These are phyloP conservation scores for Saturnispora sekii DNA, from an alignment of 805 yeast species.

Conservation along the genomic window DNA sequence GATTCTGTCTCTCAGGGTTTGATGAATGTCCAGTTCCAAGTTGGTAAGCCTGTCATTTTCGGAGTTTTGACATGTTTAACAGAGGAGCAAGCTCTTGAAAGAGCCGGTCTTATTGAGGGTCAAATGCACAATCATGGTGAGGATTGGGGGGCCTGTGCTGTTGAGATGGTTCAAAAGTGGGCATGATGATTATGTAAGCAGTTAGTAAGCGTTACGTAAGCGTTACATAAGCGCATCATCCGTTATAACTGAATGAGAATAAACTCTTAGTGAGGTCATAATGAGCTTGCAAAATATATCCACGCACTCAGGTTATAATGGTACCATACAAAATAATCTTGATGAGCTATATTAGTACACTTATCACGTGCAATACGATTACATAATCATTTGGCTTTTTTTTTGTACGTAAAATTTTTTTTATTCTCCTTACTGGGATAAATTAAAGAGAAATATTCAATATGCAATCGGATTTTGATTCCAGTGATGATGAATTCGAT, in stretches of 20 bases:
- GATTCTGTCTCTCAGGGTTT: constrained; percentile 79
- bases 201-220: background rate
- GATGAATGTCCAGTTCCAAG: constrained; percentile 67
- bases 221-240: background rate
- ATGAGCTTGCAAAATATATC: background rate
- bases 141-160: constrained; percentile 99
- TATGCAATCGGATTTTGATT: constrained; percentile 4
- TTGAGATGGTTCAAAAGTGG: constrained; percentile 70
- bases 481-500: constrained; percentile 4
- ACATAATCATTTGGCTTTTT: background rate
- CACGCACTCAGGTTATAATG: background rate
- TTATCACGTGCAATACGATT: no score
- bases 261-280: background rate
- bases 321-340: no score
- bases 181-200: background rate
- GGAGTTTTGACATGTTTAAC: constrained; percentile 91
- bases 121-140: constrained; percentile 92
- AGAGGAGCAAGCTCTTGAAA: constrained; percentile 84
- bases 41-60: constrained; percentile 75
- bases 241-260: no score
- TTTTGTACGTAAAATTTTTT: background rate
- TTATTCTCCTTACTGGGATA: background rate
- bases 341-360: no score
- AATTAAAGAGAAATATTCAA: background rate
- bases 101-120: constrained; percentile 75